Percentiles rank a stretch among this genome's conserved stretches.
Evolutionary conservation across 495 filamentous ascomycete genomes (phyloP).

Genomic region (Penicillium dipodomyicola): DNA sequence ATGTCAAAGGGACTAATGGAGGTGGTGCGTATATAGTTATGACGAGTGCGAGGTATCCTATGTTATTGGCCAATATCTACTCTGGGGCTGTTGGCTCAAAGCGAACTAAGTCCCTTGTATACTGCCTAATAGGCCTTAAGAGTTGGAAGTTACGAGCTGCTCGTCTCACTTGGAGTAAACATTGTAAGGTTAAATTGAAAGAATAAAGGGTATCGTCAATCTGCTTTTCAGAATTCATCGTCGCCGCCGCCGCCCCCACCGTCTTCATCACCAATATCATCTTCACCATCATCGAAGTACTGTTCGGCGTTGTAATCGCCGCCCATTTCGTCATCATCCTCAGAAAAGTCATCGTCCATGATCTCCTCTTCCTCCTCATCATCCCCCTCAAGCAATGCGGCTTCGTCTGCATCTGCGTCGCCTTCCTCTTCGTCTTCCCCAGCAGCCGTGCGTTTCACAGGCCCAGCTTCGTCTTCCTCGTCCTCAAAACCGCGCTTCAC

Average conservation of each 20-base stretch:
- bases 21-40: too few species aligned
- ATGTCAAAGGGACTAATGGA: too few species aligned
- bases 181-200: slow-evolving; percentile 10
- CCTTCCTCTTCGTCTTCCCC: slow-evolving; percentile 40
- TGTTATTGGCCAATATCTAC: neutral
- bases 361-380: slow-evolving; percentile 52
- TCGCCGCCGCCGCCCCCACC: slow-evolving; percentile 51
- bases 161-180: neutral
- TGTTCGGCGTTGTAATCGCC: slow-evolving; percentile 64
- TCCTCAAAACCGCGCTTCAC: slow-evolving; percentile 47
- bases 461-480: slow-evolving; percentile 42
- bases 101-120: neutral
- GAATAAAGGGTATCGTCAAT: slow-evolving; percentile 39
- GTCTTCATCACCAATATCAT: slow-evolving; percentile 55
- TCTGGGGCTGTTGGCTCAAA: neutral
- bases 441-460: slow-evolving; percentile 28
- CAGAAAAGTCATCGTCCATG: slow-evolving; percentile 55
- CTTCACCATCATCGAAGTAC: slow-evolving; percentile 63
- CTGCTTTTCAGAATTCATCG: slow-evolving; percentile 41
- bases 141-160: neutral
- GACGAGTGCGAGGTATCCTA: too few species aligned
- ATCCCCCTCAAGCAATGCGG: slow-evolving; percentile 42
- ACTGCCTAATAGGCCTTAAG: neutral
- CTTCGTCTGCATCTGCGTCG: slow-evolving; percentile 35
- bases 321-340: slow-evolving; percentile 56